Evolutionary conservation across 306 rosid genomes (phyloP), one percentile per base, ranked within the genome.

Genomic region (Pueraria montana): DNA sequence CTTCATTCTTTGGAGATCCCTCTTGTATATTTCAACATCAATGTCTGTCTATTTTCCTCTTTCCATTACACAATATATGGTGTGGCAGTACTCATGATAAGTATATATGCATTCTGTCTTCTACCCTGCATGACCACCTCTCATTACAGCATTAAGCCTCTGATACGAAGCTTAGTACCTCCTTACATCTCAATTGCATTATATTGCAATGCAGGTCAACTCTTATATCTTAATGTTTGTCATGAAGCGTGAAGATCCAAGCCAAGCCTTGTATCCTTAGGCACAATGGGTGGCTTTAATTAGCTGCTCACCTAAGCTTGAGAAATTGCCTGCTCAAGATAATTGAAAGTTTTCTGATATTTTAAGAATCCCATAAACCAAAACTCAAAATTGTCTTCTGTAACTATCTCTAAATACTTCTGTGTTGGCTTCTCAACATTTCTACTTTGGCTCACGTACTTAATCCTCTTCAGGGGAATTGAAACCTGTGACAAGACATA

Each of bases 281-380:
- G 24, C 6, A 64, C 23, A 34, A n/a, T 8, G 49, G 30, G 26
- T 66, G 48, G 27, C 30, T 66, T 34, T 4, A 34, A n/a, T 66
- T n/a, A 66, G 27, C 9, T 61, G 38, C 26, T 27, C 42, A 62
- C 27, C 68, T 62, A 62, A 26, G 42, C 49, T 67, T 38, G 17
- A 40, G 73, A 67, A 67, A 67, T 67, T 11, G 52, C 73, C 52
- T 30, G 21, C 43, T 63, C 23, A 30, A 63, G 70, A 63, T 32
- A 63, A 16, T 6, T 16, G 43, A 63, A 18, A 20, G 89, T 77
- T 65, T 86, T 91, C 75, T 82, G 78, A 73, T 76, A 72, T 23
- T 87, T 89, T 24, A 91, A 73, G 85, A 91, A 86, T 6, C 92
- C 91, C 91, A 87, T 82, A 49, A 91, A 87, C 89, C 94, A 85